These are phyloP conservation scores for Scheffersomyces lignosus DNA, from an alignment of 805 yeast genomes.

Conservation along the genomic window DNA sequence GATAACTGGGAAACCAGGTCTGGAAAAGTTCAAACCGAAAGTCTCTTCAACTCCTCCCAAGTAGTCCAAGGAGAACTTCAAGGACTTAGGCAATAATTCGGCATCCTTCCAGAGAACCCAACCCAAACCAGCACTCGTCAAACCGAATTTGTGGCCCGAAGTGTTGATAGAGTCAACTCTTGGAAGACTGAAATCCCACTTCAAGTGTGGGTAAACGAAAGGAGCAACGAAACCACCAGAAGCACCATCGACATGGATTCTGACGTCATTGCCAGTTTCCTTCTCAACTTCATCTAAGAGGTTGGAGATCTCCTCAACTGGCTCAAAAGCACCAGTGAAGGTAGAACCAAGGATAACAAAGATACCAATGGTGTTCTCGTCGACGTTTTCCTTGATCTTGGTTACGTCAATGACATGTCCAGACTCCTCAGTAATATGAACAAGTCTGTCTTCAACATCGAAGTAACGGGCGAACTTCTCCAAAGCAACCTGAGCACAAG, in stretches of 20 bases:
- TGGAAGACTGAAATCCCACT: constrained; percentile 80
- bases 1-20: constrained; percentile 90
- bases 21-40: constrained; percentile 81
- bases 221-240: constrained; percentile 91
- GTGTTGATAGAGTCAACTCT: constrained; percentile 85
- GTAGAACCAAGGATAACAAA: constrained; percentile 90
- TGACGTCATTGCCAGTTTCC: constrained; percentile 65
- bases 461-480: constrained; percentile 94
- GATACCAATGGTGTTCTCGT: constrained; percentile 91
- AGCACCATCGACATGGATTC: constrained; percentile 94
- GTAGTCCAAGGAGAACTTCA: constrained; percentile 77
- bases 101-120: constrained; percentile 85
- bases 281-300: constrained; percentile 68
- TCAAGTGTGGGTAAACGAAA: constrained; percentile 68
- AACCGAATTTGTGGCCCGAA: constrained; percentile 91
- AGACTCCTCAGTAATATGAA: constrained; percentile 61
- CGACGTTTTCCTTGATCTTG: constrained; percentile 62
- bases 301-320: constrained; percentile 59
- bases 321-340: constrained; percentile 89
- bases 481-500: constrained; percentile 90
- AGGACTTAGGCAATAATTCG: constrained; percentile 61
- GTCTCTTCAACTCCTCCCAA: constrained; percentile 89
- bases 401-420: constrained; percentile 65
- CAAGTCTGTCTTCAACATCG: constrained; percentile 81
- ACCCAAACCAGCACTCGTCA: constrained; percentile 88